Evolutionary conservation across 768 basidiomycete species (phyloP), one percentile per base, ranked within the genome.

Genomic region (Termitomyces sp.): DNA sequence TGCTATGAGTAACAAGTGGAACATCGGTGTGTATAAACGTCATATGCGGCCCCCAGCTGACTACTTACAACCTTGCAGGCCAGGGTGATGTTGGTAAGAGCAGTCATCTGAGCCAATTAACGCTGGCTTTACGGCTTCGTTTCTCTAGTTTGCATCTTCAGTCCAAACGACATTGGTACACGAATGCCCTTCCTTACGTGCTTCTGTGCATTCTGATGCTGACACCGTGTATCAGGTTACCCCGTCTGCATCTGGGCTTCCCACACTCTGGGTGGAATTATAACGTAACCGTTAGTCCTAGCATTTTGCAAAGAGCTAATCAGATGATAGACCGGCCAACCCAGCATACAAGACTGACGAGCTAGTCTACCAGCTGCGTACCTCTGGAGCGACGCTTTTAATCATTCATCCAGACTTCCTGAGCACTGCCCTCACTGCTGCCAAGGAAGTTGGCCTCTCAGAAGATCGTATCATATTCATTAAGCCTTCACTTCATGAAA

Each of bases 161-260:
- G 85, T 61, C 81, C 84, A 13, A 88, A 88, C 61, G 76, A 85
- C 65, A 71, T 82, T 27, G 85, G 86, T 86, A 53, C 61, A 71
- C 61, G 36, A 16, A 10, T 29, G 6, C 12, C 2, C 29, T 31
- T 34, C n/a, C n/a, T 24, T 42, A 22, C 20, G 29, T 37, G n/a
- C n/a, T n/a, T n/a, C n/a, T n/a, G n/a, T n/a, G n/a, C n/a, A 29
- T 14, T 47, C 43, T 46, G 36, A 13, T 50, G 34, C 13, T 43
- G 42, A 58, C 20, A 42, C 32, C 43, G 32, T 52, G 32, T 5
- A 46, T n/a, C 53, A 86, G 85, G 83, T 59, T 87, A 86, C 59
- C 74, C 78, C 8, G 67, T 75, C 32, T 76, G 70, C 39, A 72
- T 86, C 6, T 87, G 85, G 86, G 86, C 83, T 14, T 70, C 76